Percentiles rank a stretch among this genome's conserved stretches.
phyloP scores from a whole-genome alignment of 2,329 filamentous ascomycete genomes.

The Hypoxylon rubiginosum region DNA sequence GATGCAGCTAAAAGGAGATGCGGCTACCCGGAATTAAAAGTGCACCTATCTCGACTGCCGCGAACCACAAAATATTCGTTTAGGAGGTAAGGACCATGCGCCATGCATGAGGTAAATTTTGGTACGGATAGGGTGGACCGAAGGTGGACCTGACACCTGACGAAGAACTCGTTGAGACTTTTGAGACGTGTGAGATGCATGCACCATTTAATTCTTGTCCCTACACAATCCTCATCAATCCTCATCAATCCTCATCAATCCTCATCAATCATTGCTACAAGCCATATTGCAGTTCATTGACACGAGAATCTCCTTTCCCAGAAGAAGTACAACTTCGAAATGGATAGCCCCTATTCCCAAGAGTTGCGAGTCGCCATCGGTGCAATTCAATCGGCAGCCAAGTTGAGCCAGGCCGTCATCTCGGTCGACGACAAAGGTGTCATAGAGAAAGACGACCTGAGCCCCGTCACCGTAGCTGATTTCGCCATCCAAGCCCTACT shows the following conservation, averaged over 20 bases:
- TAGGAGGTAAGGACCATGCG: background rate
- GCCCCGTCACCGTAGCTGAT: constrained; percentile 70
- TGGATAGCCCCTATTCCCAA: constrained; percentile 50
- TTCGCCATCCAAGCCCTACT: constrained; percentile 71
- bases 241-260: too few species aligned
- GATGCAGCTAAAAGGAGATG: background rate
- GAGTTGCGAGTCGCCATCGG: constrained; percentile 49
- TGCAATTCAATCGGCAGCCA: constrained; percentile 57
- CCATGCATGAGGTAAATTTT: background rate
- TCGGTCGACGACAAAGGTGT: constrained; percentile 63
- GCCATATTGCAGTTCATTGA: too few species aligned
- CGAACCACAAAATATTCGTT: background rate
- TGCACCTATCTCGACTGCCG: background rate
- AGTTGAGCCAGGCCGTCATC: constrained; percentile 64
- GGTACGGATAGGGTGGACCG: too few species aligned
- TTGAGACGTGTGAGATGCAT: too few species aligned
- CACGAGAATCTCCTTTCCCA: too few species aligned
- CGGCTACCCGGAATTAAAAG: background rate
- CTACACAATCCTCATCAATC: too few species aligned
- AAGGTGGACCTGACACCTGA: too few species aligned
- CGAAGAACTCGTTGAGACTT: too few species aligned
- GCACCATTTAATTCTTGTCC: too few species aligned
- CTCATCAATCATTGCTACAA: too few species aligned
- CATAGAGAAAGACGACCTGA: constrained; percentile 67
- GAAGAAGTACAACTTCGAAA: constrained; percentile 15